Evolutionary conservation across 257 asterid genomes (phyloP), one percentile per base, ranked within the genome.

Genomic region (Forsythia suspensa): DNA sequence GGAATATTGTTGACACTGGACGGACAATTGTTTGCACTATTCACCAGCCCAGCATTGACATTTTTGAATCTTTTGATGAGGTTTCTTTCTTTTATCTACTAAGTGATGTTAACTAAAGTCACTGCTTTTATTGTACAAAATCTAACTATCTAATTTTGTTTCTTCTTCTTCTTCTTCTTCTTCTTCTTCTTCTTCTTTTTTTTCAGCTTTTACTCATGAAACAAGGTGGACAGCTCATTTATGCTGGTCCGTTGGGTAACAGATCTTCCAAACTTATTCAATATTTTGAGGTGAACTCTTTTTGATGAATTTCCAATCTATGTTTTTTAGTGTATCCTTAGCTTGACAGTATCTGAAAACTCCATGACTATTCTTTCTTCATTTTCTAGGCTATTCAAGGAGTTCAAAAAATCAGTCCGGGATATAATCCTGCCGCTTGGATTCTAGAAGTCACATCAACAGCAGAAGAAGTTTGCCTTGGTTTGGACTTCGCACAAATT

Each of bases 381-480:
- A 63, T 76, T 46, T 67, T 57, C 69, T 71, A 94, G 98, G 87
- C 89, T 44, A 87, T 91, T 66, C 77, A 78, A 48, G 97, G 97
- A 84, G 90, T 94, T 71, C 76, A 71, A 75, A 85, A 86, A 76
- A 91, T 94, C 76, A 89, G 85, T 76, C 79, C 92, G 63, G 96
- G 97, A 76, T 88, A 90, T 63, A 94, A 94, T 71, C 97, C 98
- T 77, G 98, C 97, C 11, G 85, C 98, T 70, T 94, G 98, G 98
- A 92, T 94, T 82, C 89, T 94, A 41, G 98, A 94, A 79, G 92
- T 92, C 79, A 94, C 96, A 72, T 89, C 92, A 72, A 63, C 90
- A 48, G 88, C 90, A 12, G 97, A 89, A 85, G 97, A 94, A 86
- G 80, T 78, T 73, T 90, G 94, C 63, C 90, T 92, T 16, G 87